Evolutionary conservation across 2,329 filamentous ascomycete genomes (phyloP), one percentile per base, ranked within the genome.

Genomic region (Fusarium xyrophilum): DNA sequence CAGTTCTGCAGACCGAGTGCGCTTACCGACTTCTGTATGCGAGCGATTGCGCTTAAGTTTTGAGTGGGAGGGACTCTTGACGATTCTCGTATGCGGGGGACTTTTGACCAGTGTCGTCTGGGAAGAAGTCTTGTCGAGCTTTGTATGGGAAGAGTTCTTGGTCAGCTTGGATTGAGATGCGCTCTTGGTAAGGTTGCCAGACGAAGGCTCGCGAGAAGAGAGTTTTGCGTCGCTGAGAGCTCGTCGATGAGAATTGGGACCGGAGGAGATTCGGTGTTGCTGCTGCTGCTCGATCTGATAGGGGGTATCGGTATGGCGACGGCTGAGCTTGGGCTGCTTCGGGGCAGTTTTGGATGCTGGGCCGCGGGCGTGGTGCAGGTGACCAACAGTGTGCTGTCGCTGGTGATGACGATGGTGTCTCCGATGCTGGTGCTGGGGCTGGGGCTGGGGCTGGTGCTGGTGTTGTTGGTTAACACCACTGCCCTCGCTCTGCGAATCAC

Each of bases 1-100:
- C 51, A 87, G 79, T 70, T 82, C 82, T 42, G 82, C 77, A 17
- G 85, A 89, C 50, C 83, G 84, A 75, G 89, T 89, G 75, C 86
- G 86, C 79, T 87, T 88, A 56, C 64, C 67, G 38, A 70, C 43
- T 46, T 70, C 68, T 17, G 68, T 68, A 60, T 70, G 68, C 17
- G 68, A 70, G 21, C 60, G 64, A 65, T 70, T 70, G 64, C 68
- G 68, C 68, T 70, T 70, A 19, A 89, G 78, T 71, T 77, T 86
- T 19, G 83, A 79, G 55, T 86, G 82, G 6, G 87, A 88, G 12
- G 79, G 72, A 74, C 86, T 88, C 76, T 86, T 87, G 72, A 82
- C 84, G 28, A 86, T 78, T 60, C 81, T 82, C 43, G 79, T 73
- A 7, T 79, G 70, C 6, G 83, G 81, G 28, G 77, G 75, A 56